phyloP scores from a whole-genome alignment of 495 filamentous ascomycete species.

The Podospora conica region DNA sequence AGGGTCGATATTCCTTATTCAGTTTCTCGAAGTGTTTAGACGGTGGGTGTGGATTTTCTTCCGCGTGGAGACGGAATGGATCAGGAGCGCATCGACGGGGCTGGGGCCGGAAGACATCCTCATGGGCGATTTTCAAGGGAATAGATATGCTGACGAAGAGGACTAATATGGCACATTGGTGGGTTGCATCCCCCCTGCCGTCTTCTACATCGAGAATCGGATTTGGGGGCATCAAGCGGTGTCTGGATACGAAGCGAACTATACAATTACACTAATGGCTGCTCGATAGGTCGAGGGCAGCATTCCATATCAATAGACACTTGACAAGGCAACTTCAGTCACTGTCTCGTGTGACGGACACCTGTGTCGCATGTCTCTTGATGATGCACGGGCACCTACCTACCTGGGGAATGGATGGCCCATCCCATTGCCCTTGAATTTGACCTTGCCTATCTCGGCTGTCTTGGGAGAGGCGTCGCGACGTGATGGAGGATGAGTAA shows the following conservation, averaged over 20 bases:
- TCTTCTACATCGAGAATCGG: not conserved
- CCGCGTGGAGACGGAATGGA: slow-evolving; percentile 87
- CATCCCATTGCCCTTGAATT: not conserved
- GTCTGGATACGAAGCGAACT: not conserved
- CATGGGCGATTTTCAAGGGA: slow-evolving; percentile 39
- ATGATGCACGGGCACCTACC: not conserved
- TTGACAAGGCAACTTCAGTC: not conserved
- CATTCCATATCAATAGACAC: not conserved
- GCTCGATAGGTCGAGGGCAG: not conserved
- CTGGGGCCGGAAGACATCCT: slow-evolving; percentile 40
- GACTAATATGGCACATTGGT: slow-evolving; percentile 18
- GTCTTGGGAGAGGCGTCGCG: not conserved
- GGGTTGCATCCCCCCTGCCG: not conserved
- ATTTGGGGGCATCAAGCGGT: not conserved
- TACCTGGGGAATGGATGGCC: not conserved
- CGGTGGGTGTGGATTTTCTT: slow-evolving; percentile 98
- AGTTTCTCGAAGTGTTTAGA: slow-evolving; percentile 76
- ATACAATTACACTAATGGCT: not conserved
- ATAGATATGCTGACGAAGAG: slow-evolving; percentile 38
- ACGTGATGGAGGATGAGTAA: not conserved
- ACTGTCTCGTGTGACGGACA: not conserved
- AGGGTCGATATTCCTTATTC: slow-evolving; percentile 75
- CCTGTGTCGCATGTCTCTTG: not conserved
- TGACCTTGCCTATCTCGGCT: not conserved
- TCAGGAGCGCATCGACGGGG: slow-evolving; percentile 38